Base-by-base conservation (phyloP, 768 basidiomycete species). In the Lactifluus rugatus region DNA sequence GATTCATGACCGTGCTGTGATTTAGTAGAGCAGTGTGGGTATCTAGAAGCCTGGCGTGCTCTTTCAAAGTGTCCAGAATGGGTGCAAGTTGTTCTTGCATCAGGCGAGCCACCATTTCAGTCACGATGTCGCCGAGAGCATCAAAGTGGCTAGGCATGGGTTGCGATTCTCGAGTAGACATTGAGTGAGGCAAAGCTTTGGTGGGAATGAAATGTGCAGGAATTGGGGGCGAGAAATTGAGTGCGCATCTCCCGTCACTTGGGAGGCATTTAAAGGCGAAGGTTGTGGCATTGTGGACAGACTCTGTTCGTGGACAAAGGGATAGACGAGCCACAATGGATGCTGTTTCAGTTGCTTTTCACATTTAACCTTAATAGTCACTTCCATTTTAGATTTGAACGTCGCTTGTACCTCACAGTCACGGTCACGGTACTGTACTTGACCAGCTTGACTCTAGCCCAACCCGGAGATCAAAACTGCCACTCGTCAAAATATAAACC, bases 11-110 rank as follows among this genome's bases (percentile, higher is more conserved):
- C 3, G 53, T 60, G 2, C 49, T 50, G 8, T 60, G 58, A 14
- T 60, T 60, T 2, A 60, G 28, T 2, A 60, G 58, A 14, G 58
- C 58, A 10, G 58, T 28, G 11, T 55, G 58, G 25, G 37, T 7
- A 19, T 55, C 58, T 17, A 60, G 21, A 19, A 60, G 17, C n/a
- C 39, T 49, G 6, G 58, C 48, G n/a, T 60, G 58, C 48, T 55
- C 53, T 23, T 26, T 54, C 48, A 60, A 26, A 5, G 58, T 55
- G 19, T 32, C 26, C 7, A 60, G 25, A 16, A 60, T 60, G 2
- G 58, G 58, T 4, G 48, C 54, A 7, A 60, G 58, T 41, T 60
- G 58, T 8, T 56, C 58, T 34, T 51, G 41, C 34, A 60, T 5
- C n/a, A 60, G n/a, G 5, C 10, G 23, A 16, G 58, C 34, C 14